phyloP scores from a whole-genome alignment of 129 eudicot species.

The Oenanthe sinensis region DNA sequence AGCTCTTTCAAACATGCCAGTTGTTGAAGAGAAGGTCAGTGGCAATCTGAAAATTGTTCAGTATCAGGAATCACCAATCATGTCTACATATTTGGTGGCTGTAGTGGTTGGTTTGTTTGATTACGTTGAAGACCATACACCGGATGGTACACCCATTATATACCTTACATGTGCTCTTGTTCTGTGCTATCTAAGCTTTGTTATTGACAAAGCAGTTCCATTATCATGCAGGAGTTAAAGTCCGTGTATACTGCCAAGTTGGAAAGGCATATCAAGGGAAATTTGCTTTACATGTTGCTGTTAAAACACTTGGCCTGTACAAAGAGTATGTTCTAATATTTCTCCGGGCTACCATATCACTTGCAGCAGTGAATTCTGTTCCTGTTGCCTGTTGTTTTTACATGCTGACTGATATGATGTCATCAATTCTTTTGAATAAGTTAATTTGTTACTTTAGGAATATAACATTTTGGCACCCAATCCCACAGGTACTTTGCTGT shows the following conservation, averaged over 20 bases:
- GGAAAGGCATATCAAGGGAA: constrained; percentile 90
- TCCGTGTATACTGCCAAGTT: constrained; percentile 85
- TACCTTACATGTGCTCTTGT: constrained; percentile 4
- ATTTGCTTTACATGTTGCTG: constrained; percentile 95
- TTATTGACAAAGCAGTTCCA: constrained; percentile 8
- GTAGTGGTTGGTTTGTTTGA: constrained; percentile 92
- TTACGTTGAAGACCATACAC: constrained; percentile 82
- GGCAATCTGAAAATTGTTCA: constrained; percentile 61
- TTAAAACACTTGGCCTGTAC: constrained; percentile 81
- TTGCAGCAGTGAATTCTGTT: background rate
- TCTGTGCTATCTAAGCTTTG: background rate
- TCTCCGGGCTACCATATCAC: background rate
- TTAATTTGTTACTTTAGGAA: background rate
- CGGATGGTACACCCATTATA: constrained; percentile 55
- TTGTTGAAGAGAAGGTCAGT: constrained; percentile 49
- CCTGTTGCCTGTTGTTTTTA: background rate
- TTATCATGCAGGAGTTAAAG: constrained; percentile 55
- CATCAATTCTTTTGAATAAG: background rate
- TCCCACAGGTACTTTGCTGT: constrained; percentile 74
- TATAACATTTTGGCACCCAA: background rate
- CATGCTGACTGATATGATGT: background rate
- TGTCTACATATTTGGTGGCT: constrained; percentile 98
- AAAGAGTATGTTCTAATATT: constrained; percentile 50
- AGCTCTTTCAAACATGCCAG: constrained; percentile 98
- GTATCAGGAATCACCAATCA: constrained; percentile 90